Evolutionary conservation across 345 rosid species (phyloP), one percentile per base, ranked within the genome.

Genomic region (Raphanus sativus): DNA sequence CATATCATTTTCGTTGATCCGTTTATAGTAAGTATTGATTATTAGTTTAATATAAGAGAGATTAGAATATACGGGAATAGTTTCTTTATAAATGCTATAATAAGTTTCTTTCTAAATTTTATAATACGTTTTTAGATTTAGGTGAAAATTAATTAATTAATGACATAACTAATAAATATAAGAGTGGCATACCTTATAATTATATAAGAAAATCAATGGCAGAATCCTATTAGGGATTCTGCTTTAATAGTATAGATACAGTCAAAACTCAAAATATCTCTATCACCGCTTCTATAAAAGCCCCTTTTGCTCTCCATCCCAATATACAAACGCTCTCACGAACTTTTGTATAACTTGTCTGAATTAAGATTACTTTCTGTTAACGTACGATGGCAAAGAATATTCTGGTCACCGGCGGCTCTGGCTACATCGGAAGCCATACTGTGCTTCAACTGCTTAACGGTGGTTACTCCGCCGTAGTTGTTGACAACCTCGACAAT

Each of bases 401-500:
- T 64, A 81, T 94, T 63, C 80, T 94, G 56, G 98, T 94, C 17
- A 92, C 94, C 67, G 98, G 98, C 6, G 98, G 98, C 10, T 95
- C 98, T 74, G 98, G 98, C 26, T 94, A 90, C 73, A 94, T 92
- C 68, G 98, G 98, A 1, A 92, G 88, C 68, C 98, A 94, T 83
- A 94, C 98, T 1, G 98, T 92, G 25, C 91, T 94, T 70, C 98
- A 92, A 81, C 82, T 94, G 21, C 91, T 94, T 0, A 34, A 75
- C 34, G 91, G 84, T 30, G 97, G 97, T 16, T 88, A 85, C 87
- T 82, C 75, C 40, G 81, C 73, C 72, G 89, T 88, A 4, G 96
- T 89, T 48, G 86, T 91, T 30, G 99, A 95, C 60, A 95, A 88
- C 82, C 92, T 89, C 74, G 89, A 92, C 55, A 92, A 95, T 74